Base-by-base conservation (phyloP, 495 filamentous ascomycete genomes). In the Penicillium soppii region DNA sequence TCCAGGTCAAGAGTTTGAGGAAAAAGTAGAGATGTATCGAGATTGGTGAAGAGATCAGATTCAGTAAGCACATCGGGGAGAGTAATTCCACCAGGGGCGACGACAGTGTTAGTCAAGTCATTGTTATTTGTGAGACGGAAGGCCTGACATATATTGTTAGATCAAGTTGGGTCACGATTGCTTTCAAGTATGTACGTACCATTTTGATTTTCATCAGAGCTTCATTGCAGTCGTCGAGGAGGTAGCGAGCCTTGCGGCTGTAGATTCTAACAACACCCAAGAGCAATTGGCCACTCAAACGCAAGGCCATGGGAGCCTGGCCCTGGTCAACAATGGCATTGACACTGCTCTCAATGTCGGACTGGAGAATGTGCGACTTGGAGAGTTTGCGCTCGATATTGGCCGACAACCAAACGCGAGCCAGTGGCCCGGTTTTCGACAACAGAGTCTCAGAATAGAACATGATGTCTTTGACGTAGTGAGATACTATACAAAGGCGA, bases 391-490 rank as follows among this genome's bases (percentile, higher is more conserved):
- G 90, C 81, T 97, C 92, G 58, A 96, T 73, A 72, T 97, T 97
- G 73, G 92, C 90, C 22, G 92, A 96, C 53, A 97, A 83, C 94
- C 94, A 97, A 72, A 96, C 94, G 62, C 92, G 89, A 66, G 94
- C 95, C 79, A 98, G 69, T 59, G 94, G 91, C 79, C 95, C 94
- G 43, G 91, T 96, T 84, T 95, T 94, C 47, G 91, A 92, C 53
- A 98, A 83, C 49, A 98, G 82, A 39, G 91, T 91, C 76, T 96
- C 92, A 19, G 94, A 96, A 73, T 96, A 98, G 76, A 98, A 98
- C 94, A 98, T 98, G 66, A 68, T 73, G 79, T 59, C 43, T 53
- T 30, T 50, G 26, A 47, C 38, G 44, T 37, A 45, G 37, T 19
- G 20, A 50, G 7, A 37, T 35, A 41, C 20, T 50, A 41, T 38